Base-by-base conservation (phyloP, 169 alveolate genomes). In the Plasmodium cynomolgi region DNA sequence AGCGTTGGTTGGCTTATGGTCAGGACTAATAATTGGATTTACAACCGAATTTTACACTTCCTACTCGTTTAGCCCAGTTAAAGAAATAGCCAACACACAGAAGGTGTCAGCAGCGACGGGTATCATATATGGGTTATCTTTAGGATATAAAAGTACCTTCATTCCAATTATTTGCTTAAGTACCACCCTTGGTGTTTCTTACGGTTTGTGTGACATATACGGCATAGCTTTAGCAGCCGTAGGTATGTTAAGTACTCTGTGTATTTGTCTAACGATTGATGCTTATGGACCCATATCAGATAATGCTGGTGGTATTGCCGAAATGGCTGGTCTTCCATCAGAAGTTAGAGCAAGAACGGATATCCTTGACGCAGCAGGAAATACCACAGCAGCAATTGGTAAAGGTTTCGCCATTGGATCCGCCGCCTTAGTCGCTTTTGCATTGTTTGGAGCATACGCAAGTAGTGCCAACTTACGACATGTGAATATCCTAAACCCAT, bases 241-340 rank as follows among this genome's bases (percentile, higher is more conserved):
- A 68, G 99, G 99, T 72, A 97, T 98, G 99, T 96, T 98, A 74
- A 96, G 98, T 77, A 97, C 98, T 72, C 94, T 98, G 56, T 83
- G 97, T 84, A 94, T 97, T 86, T 98, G 98, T 71, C 96, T 98
- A 47, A 97, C 98, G 41, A 97, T 97, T 62, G 99, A 98, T 88
- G 99, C 98, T 39, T 98, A 97, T 91, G 99, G 99, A 37, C 99
- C 99, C 37, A 97, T 98, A 93, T 92, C 98, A 44, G 99, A 97
- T 95, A 98, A 98, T 93, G 99, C 99, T 23, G 99, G 99, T n/a
- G 99, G 99, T 83, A 98, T 98, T 81, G 99, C 98, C 13, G 99
- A 97, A 93, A 98, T 98, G 98, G 95, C 98, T 54, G 98, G 96
- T 92, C 93, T 97, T 80, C 97, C 97, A 54, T 96, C 96, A 11